These are phyloP conservation scores for Ustilago hordei DNA, from an alignment of 1,284 basidiomycete species.

Conservation along the genomic window DNA sequence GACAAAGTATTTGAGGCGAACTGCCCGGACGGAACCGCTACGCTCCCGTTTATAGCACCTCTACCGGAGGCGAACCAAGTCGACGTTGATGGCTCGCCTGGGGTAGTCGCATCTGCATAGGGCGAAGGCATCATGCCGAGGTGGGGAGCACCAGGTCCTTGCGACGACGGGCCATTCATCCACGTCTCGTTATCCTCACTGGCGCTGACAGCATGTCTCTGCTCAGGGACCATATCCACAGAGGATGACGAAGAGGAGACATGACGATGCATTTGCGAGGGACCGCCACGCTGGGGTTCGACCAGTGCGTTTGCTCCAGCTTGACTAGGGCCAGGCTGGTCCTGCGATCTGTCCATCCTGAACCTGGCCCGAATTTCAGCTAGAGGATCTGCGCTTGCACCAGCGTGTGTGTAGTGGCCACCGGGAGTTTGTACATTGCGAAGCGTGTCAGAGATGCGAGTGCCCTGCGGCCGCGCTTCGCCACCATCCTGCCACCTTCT, in stretches of 20 bases:
- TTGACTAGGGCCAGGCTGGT: not conserved
- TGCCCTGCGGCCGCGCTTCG: not conserved
- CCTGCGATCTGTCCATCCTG: slow-evolving; percentile 4
- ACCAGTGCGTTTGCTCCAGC: not conserved
- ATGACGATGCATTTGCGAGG: slow-evolving; percentile 28
- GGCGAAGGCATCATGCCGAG: slow-evolving; percentile 40
- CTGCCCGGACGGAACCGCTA: not conserved
- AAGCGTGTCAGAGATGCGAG: not conserved
- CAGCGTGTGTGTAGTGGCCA: slow-evolving; percentile 6
- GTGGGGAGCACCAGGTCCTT: slow-evolving; percentile 26
- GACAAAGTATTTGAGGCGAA: slow-evolving; percentile 22
- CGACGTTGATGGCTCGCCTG: slow-evolving; percentile 22
- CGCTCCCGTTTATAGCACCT: not conserved
- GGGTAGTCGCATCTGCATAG: slow-evolving; percentile 11
- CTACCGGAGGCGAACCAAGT: slow-evolving; percentile 23
- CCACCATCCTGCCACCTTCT: slow-evolving; percentile 20
- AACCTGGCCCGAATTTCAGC: slow-evolving; percentile 2
- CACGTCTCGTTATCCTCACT: slow-evolving; percentile 31
- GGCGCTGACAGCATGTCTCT: slow-evolving; percentile 17
- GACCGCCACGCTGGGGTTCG: slow-evolving; percentile 10
- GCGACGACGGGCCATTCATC: slow-evolving; percentile 5
- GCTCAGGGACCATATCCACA: slow-evolving; percentile 14
- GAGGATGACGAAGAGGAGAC: slow-evolving; percentile 22
- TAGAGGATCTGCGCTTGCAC: not conserved
- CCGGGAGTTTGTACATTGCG: not conserved